These are phyloP conservation scores for Elsinoe necatrix DNA, from an alignment of 2,329 filamentous ascomycete species.

Conservation along the genomic window DNA sequence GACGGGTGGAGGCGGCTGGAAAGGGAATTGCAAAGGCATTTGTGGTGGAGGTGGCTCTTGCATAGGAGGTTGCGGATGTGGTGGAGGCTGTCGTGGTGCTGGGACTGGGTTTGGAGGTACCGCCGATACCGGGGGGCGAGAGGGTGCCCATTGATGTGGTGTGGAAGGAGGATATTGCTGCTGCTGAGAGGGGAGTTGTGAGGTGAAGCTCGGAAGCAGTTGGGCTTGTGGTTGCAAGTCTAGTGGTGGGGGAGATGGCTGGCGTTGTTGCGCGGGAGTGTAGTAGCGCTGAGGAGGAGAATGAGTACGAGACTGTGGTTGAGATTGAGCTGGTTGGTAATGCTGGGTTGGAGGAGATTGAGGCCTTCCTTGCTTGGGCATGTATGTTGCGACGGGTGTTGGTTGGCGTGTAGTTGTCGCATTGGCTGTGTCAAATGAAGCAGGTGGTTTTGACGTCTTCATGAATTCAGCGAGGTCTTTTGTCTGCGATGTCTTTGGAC, in stretches of 20 bases:
- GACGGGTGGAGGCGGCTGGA: background rate
- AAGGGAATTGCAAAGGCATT: background rate
- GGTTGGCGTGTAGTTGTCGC: background rate
- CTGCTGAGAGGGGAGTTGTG: background rate
- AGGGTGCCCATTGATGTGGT: constrained; percentile 1
- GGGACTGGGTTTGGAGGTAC: background rate
- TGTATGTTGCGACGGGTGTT: background rate
- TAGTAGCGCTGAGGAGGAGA: constrained; percentile 6
- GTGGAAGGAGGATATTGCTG: background rate
- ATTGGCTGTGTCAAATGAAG: background rate
- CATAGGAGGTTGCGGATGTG: background rate
- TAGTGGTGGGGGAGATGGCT: background rate
- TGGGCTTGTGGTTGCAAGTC: background rate
- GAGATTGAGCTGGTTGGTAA: background rate
- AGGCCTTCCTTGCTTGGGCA: background rate
- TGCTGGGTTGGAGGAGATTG: background rate
- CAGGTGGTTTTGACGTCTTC: constrained; percentile 4
- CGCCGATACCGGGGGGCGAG: background rate
- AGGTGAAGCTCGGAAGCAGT: background rate
- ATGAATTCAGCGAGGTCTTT: constrained; percentile 10
- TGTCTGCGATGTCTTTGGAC: constrained; percentile 7
- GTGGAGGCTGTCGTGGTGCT: background rate
- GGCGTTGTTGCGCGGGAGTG: background rate
- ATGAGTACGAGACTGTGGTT: constrained; percentile 1
- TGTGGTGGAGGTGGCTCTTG: background rate